Conservation (phyloP, 805 yeast species). For the Candida stauntonica region DNA sequence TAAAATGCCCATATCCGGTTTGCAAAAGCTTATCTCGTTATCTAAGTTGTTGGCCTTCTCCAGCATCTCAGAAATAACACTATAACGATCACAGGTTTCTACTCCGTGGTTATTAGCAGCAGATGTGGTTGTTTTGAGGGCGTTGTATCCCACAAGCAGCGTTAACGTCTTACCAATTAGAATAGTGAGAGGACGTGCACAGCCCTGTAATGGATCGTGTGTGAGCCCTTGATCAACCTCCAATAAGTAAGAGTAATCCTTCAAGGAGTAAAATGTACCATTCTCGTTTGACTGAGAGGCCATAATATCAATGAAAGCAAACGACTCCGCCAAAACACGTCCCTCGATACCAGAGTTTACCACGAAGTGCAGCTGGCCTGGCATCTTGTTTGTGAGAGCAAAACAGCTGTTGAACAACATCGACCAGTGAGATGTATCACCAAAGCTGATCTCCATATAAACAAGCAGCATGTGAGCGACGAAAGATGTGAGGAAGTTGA, state of each 20-base stretch:
- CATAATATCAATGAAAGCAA: constrained; percentile 22
- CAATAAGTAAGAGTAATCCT: constrained; percentile 18
- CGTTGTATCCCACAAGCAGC: constrained; percentile 14
- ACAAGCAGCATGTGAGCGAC: constrained; percentile 21
- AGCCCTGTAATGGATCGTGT: constrained; percentile 64
- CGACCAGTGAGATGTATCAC: constrained; percentile 23
- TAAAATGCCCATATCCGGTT: constrained; percentile 43
- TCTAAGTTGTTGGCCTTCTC: constrained; percentile 35
- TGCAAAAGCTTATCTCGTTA: constrained; percentile 36
- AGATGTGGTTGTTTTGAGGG: constrained; percentile 7
- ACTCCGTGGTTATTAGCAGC: constrained; percentile 3
- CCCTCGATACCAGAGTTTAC: constrained; percentile 17
- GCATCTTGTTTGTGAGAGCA: constrained; percentile 20
- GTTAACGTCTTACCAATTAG: constrained; percentile 42
- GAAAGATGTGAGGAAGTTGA: constrained; percentile 16
- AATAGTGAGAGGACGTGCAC: constrained; percentile 59
- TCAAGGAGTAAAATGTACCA: constrained; percentile 27
- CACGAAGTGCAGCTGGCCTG: constrained; percentile 18
- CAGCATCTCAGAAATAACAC: constrained; percentile 16
- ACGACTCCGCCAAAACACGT: constrained; percentile 23
- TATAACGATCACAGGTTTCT: constrained; percentile 19
- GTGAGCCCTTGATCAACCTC: neutral
- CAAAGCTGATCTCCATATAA: constrained; percentile 23
- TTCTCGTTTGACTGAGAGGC: constrained; percentile 26
- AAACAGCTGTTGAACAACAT: constrained; percentile 18